These are phyloP conservation scores for Thelonectria olida DNA, from an alignment of 2,329 filamentous ascomycete species.

Conservation along the genomic window DNA sequence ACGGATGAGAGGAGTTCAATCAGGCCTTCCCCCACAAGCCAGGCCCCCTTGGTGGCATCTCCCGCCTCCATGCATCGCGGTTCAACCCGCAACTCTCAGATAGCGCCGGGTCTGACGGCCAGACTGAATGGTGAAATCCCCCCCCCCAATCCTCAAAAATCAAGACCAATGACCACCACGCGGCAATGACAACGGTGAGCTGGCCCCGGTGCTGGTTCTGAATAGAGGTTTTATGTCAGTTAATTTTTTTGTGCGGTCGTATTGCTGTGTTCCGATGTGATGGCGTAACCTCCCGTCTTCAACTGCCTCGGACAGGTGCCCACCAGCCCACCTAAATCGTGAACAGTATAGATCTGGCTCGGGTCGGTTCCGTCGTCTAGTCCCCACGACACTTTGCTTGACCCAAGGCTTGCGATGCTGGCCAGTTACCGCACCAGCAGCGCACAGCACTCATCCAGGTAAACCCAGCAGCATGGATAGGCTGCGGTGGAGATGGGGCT, in stretches of 20 bases:
- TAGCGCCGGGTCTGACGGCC: constrained; percentile 40
- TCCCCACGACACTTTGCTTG: constrained; percentile 27
- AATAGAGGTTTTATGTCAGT: constrained; percentile 25
- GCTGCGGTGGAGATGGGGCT: constrained; percentile 37
- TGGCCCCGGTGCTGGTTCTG: constrained; percentile 23
- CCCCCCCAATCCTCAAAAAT: constrained; percentile 31
- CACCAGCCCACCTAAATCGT: constrained; percentile 35
- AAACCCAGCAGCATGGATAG: constrained; percentile 38
- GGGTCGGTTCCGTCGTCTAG: constrained; percentile 34
- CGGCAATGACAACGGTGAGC: constrained; percentile 4
- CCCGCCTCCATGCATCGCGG: constrained; percentile 42
- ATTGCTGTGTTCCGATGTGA: constrained; percentile 18
- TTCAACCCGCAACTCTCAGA: constrained; percentile 47
- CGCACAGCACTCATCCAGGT: constrained; percentile 30
- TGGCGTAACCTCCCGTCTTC: constrained; percentile 21
- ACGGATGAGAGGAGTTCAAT: constrained; percentile 12
- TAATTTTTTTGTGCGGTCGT: background rate
- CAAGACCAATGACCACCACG: constrained; percentile 16
- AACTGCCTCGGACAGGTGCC: constrained; percentile 18
- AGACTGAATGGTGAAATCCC: constrained; percentile 32
- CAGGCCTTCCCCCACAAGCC: constrained; percentile 28
- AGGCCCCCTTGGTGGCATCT: constrained; percentile 37
- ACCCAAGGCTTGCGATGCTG: constrained; percentile 19
- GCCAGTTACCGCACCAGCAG: constrained; percentile 32
- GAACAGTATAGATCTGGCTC: constrained; percentile 34